These are phyloP conservation scores for Fusarium euwallaceae DNA, from an alignment of 2,329 filamentous ascomycete species.

Conservation along the genomic window DNA sequence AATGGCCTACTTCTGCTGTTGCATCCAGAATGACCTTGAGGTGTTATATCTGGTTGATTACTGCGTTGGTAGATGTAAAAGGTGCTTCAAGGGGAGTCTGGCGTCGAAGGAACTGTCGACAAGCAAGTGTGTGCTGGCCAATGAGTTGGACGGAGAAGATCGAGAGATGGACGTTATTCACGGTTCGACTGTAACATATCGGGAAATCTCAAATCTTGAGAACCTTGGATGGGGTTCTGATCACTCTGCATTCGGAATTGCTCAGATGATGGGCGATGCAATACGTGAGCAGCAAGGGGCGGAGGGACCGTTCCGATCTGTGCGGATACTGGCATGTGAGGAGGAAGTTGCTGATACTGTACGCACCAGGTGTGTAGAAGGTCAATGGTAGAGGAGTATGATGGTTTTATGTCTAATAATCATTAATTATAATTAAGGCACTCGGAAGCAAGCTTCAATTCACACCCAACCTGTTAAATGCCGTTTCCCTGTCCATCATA, in stretches of 20 bases:
- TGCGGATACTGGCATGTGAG: neutral
- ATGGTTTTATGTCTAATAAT: no score
- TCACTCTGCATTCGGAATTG: neutral
- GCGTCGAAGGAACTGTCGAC: neutral
- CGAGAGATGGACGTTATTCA: neutral
- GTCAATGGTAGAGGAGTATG: neutral
- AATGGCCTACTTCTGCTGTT: neutral
- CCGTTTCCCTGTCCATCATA: neutral
- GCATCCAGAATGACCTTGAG: neutral
- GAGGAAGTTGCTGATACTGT: neutral
- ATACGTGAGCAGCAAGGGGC: neutral
- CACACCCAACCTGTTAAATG: neutral
- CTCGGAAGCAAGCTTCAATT: rapidly evolving
- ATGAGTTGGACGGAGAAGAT: neutral
- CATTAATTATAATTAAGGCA: no score
- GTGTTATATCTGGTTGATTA: neutral
- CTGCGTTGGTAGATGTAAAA: neutral
- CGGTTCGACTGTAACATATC: neutral
- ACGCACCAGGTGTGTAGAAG: neutral
- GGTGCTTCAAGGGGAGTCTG: neutral
- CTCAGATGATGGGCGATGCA: neutral
- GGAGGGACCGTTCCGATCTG: neutral
- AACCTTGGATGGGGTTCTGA: neutral
- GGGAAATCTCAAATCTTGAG: neutral
- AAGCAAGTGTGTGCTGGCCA: neutral